phyloP scores from a whole-genome alignment of 495 filamentous ascomycete species.

The Hyphodiscus hymeniophilus region DNA sequence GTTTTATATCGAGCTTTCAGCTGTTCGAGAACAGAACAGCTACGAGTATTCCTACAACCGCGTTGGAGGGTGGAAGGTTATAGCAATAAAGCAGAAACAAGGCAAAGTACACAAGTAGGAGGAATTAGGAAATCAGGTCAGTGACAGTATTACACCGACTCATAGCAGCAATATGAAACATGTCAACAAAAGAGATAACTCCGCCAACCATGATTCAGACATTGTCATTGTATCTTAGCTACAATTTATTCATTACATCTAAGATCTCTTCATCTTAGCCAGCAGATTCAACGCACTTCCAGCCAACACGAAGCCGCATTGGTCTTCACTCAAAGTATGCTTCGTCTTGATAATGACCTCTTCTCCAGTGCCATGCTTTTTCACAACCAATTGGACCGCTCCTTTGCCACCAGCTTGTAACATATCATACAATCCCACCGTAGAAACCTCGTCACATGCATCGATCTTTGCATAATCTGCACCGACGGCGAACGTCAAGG shows the following conservation, averaged over 20 bases:
- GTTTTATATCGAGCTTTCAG: no score
- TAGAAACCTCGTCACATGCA: constrained; percentile 74
- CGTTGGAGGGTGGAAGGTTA: no score
- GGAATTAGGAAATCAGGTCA: no score
- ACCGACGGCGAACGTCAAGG: constrained; percentile 78
- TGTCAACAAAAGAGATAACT: no score
- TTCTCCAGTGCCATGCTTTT: constrained; percentile 52
- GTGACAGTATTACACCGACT: no score
- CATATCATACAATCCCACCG: constrained; percentile 75
- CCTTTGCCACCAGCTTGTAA: constrained; percentile 70
- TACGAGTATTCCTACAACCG: no score
- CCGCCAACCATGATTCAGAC: no score
- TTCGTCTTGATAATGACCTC: constrained; percentile 52
- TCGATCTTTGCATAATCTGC: constrained; percentile 78
- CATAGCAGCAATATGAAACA: no score
- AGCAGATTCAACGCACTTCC: constrained; percentile 91
- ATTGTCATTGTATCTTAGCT: no score
- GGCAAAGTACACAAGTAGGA: no score
- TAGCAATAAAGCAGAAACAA: no score
- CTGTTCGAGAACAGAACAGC: no score
- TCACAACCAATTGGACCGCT: constrained; percentile 60
- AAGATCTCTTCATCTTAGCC: constrained; percentile 28
- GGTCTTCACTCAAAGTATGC: constrained; percentile 80
- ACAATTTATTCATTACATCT: neutral
- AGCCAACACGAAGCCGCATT: constrained; percentile 83